These are phyloP conservation scores for Candida buenavistaensis DNA, from an alignment of 1,139 yeast species.

Conservation along the genomic window DNA sequence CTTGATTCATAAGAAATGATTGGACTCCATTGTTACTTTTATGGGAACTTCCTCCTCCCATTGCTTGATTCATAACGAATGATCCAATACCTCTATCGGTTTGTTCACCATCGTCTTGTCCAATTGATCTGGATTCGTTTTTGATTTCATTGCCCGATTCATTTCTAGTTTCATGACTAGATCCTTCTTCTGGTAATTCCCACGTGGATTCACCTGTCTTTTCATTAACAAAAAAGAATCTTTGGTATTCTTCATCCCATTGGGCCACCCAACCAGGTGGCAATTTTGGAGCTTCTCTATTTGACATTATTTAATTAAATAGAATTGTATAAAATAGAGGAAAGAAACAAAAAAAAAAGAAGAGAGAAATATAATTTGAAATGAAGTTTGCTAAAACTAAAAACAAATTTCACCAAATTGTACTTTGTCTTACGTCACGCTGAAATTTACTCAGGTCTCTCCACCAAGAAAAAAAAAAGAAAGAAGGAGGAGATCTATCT, in stretches of 20 bases:
- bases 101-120: conserved; percentile 7
- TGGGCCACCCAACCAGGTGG: conserved; percentile 32
- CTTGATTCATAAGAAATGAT: conserved; percentile 15
- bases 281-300: conserved; percentile 14
- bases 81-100: conserved; percentile 15
- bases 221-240: conserved; percentile 24
- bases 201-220: conserved; percentile 25
- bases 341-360: not conserved
- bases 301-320: conserved; percentile 9
- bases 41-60: conserved; percentile 6
- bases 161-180: conserved; percentile 1
- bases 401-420: too few species aligned
- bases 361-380: not conserved
- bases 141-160: too few species aligned
- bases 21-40: conserved; percentile 13
- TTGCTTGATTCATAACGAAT: conserved; percentile 15
- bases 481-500: too few species aligned
- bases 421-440: too few species aligned
- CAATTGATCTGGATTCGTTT: conserved; percentile 1
- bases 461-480: too few species aligned
- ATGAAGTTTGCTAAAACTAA: too few species aligned
- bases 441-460: too few species aligned
- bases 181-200: conserved; percentile 16
- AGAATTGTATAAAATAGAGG: too few species aligned
- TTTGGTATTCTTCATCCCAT: conserved; percentile 28